A percentile compares a stretch with the other conserved stretches of the same genome.
Conservation (phyloP, 2,329 filamentous ascomycete species). For the Calonectria pteridis region DNA sequence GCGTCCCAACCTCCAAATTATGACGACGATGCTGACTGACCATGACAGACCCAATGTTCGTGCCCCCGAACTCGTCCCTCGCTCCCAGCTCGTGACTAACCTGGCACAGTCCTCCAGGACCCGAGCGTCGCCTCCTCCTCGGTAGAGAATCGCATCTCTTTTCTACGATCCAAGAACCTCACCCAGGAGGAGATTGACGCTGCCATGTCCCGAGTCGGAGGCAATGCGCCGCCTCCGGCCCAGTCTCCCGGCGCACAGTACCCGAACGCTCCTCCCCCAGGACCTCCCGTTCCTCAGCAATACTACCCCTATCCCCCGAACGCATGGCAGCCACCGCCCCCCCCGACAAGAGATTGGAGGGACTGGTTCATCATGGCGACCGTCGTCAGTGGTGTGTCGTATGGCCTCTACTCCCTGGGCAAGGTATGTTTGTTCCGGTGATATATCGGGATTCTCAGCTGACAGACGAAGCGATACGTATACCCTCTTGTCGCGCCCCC, state of each 20-base stretch:
- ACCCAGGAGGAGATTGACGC: slow-evolving; percentile 95
- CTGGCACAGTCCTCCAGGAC: slow-evolving; percentile 83
- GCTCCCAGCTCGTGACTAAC: slow-evolving; percentile 35
- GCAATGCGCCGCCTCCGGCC: slow-evolving; percentile 61
- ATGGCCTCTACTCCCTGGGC: slow-evolving; percentile 88
- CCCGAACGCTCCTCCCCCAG: slow-evolving; percentile 59
- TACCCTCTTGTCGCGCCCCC: slow-evolving; percentile 92
- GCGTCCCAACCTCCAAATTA: slow-evolving; percentile 13
- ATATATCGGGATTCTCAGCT: not conserved
- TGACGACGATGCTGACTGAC: slow-evolving; percentile 31
- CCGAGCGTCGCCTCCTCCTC: slow-evolving; percentile 90
- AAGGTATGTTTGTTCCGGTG: slow-evolving; percentile 69
- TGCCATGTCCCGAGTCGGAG: slow-evolving; percentile 81
- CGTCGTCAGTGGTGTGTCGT: slow-evolving; percentile 88
- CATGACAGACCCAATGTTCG: slow-evolving; percentile 57
- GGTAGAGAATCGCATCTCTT: slow-evolving; percentile 92
- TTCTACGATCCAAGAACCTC: slow-evolving; percentile 95
- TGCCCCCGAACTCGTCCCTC: slow-evolving; percentile 25
- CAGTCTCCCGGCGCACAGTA: slow-evolving; percentile 53
- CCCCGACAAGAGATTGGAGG: slow-evolving; percentile 91
- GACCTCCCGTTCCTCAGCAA: slow-evolving; percentile 58
- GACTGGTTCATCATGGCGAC: slow-evolving; percentile 99
- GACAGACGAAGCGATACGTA: slow-evolving; percentile 80
- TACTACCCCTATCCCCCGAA: slow-evolving; percentile 65
- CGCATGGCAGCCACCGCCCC: slow-evolving; percentile 69